Percentiles rank a stretch among this genome's conserved stretches.
phyloP scores from a whole-genome alignment of 1,139 yeast species.

The Candida glucosophila region DNA sequence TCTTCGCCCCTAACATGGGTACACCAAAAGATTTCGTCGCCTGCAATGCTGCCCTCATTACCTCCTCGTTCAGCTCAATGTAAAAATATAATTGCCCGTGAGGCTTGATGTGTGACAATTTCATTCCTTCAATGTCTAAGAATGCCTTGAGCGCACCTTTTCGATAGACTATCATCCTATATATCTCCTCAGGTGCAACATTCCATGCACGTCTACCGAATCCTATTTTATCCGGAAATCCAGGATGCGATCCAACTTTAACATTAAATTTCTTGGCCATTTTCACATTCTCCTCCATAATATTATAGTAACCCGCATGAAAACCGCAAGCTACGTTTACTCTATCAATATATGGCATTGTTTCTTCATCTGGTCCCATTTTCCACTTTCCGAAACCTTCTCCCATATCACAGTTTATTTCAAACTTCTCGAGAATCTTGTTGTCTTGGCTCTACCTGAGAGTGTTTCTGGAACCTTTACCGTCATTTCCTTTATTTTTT shows the following conservation, averaged over 20 bases:
- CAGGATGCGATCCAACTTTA: constrained; percentile 29
- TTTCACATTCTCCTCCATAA: constrained; percentile 22
- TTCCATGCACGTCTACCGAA: constrained; percentile 27
- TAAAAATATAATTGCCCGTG: constrained; percentile 31
- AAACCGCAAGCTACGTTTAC: constrained; percentile 34
- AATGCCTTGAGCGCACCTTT: constrained; percentile 31
- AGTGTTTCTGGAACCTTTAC: constrained; percentile 1
- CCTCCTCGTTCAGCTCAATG: constrained; percentile 22
- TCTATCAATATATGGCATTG: constrained; percentile 28
- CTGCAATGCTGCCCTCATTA: constrained; percentile 23
- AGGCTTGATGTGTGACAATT: constrained; percentile 23
- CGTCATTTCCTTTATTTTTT: neutral
- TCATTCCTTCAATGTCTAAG: constrained; percentile 24
- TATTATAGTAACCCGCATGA: constrained; percentile 28
- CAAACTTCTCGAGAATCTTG: constrained; percentile 8
- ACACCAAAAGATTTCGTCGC: constrained; percentile 27
- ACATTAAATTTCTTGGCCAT: constrained; percentile 24
- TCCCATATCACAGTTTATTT: constrained; percentile 29
- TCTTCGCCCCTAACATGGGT: constrained; percentile 16
- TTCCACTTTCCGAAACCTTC: constrained; percentile 31
- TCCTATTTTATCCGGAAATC: constrained; percentile 27
- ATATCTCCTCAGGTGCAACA: constrained; percentile 25
- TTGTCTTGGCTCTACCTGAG: neutral
- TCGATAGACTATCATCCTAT: constrained; percentile 24
- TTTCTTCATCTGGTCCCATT: constrained; percentile 31